These are phyloP conservation scores for Sphaerosporella brunnea DNA, from an alignment of 495 filamentous ascomycete species.

Conservation along the genomic window DNA sequence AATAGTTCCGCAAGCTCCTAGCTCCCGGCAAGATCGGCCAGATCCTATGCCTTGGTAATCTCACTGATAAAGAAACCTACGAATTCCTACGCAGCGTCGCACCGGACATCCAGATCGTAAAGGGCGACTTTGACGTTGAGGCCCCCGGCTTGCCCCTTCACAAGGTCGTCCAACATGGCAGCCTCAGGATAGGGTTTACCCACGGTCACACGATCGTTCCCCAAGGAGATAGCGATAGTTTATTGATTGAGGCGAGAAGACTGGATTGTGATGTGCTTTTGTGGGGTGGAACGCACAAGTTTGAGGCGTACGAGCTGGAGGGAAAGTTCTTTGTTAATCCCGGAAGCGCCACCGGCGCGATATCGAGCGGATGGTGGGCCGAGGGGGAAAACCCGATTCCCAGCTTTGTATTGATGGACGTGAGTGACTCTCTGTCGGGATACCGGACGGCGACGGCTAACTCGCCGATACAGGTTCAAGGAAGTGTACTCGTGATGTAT, in stretches of 20 bases:
- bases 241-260: slow-evolving; percentile 84
- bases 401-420: slow-evolving; percentile 98
- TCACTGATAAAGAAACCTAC: slow-evolving; percentile 86
- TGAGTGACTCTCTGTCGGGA: slow-evolving; percentile 34
- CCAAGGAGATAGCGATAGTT: slow-evolving; percentile 70
- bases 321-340: slow-evolving; percentile 98
- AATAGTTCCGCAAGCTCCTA: slow-evolving; percentile 92
- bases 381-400: slow-evolving; percentile 70
- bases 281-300: slow-evolving; percentile 93
- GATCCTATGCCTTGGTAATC: slow-evolving; percentile 90
- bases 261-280: slow-evolving; percentile 94
- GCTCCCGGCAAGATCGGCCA: slow-evolving; percentile 95
- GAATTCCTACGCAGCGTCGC: slow-evolving; percentile 83
- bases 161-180: slow-evolving; percentile 87
- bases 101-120: slow-evolving; percentile 88
- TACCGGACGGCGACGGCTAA: slow-evolving; percentile 2
- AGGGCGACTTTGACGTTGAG: slow-evolving; percentile 84
- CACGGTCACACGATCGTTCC: slow-evolving; percentile 93
- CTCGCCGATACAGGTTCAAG: slow-evolving; percentile 55
- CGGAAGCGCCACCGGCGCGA: slow-evolving; percentile 33
- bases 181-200: slow-evolving; percentile 83
- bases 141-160: slow-evolving; percentile 76
- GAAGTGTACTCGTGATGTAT: slow-evolving; percentile 88
- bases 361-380: slow-evolving; percentile 39
- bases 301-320: slow-evolving; percentile 97